Evolutionary conservation across 306 rosid species (phyloP), one percentile per base, ranked within the genome.

Genomic region (Malus orientalis): DNA sequence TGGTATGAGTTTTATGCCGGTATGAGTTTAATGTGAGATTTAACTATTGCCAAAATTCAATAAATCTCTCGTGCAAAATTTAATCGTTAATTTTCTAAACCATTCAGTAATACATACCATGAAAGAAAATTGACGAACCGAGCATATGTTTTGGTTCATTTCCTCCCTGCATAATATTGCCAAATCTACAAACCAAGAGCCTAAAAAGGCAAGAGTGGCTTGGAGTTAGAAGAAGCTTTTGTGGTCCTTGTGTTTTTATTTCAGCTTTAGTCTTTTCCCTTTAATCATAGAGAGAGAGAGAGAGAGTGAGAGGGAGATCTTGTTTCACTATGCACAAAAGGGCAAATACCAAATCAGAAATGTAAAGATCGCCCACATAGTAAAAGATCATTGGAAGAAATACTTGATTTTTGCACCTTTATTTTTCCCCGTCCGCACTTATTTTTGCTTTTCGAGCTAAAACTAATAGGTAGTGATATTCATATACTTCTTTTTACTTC

Each of bases 161-260:
- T 29, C 33, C 44, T 53, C 7, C 13, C 12, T 32, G 64, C 64
- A 32, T 11, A 71, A 29, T 71, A 25, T 49, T 61, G 47, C 53
- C 66, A 72, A 72, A 55, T 33, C 53, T 55, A 36, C 22, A 33
- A 33, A 49, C 33, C 40, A 18, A 55, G 19, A 38, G 67, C 67
- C 40, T 12, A 51, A n/a, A 36, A 55, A 27, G 64, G n/a, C 75
- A 14, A 38, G 23, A 8, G 22, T 22, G 11, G 49, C 67, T 14
- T 11, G 33, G n/a, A 62, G 71, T 61, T 63, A 32, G 72, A 51
- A 51, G 64, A 65, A 33, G 72, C 72, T 62, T 65, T 65, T 75
- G 3, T 11, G 16, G 33, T 14, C 22, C 23, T 7, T 2, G 15
- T n/a, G 29, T 45, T 65, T 51, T 63, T 13, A 66, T 49, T 74